phyloP scores from a whole-genome alignment of 2,329 filamentous ascomycete species.

The Colletotrichum sp. region DNA sequence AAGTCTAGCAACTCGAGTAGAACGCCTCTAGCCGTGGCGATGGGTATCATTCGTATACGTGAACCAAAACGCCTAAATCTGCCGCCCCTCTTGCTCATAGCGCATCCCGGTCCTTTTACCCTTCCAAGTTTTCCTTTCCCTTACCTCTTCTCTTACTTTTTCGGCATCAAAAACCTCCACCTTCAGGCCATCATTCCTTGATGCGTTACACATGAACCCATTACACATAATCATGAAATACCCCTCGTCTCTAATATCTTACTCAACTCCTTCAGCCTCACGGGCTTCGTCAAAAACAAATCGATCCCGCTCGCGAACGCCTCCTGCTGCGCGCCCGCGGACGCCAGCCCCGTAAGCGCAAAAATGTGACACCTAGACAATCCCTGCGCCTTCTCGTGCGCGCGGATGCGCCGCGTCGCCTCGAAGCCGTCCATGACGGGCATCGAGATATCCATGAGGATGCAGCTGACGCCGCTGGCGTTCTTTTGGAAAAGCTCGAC shows the following conservation, averaged over 20 bases:
- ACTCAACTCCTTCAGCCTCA: conserved; percentile 45
- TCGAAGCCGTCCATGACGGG: conserved; percentile 61
- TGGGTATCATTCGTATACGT: neutral
- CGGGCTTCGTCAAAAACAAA: conserved; percentile 60
- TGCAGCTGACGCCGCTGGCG: conserved; percentile 27
- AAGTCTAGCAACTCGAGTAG: neutral
- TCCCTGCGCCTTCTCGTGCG: conserved; percentile 47
- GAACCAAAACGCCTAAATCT: neutral
- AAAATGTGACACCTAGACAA: conserved; percentile 51
- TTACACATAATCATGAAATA: neutral
- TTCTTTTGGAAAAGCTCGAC: conserved; percentile 30
- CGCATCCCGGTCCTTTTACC: too few relatives aligned
- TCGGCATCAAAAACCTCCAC: too few relatives aligned
- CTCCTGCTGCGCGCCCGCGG: conserved; percentile 54
- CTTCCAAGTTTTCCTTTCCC: too few relatives aligned
- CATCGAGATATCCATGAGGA: conserved; percentile 61
- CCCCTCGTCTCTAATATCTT: conserved; percentile 2
- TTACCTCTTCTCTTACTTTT: too few relatives aligned
- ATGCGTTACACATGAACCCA: neutral
- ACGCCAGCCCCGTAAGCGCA: conserved; percentile 58
- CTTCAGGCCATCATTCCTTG: neutral
- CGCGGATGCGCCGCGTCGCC: conserved; percentile 54
- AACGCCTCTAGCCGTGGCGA: neutral
- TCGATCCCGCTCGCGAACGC: conserved; percentile 59
- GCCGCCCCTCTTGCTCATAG: neutral